A percentile compares a stretch with the other conserved stretches of the same genome.
Evolutionary conservation across 108 stramenopile genomes (phyloP).

Genomic region (Bacterosira constricta): DNA sequence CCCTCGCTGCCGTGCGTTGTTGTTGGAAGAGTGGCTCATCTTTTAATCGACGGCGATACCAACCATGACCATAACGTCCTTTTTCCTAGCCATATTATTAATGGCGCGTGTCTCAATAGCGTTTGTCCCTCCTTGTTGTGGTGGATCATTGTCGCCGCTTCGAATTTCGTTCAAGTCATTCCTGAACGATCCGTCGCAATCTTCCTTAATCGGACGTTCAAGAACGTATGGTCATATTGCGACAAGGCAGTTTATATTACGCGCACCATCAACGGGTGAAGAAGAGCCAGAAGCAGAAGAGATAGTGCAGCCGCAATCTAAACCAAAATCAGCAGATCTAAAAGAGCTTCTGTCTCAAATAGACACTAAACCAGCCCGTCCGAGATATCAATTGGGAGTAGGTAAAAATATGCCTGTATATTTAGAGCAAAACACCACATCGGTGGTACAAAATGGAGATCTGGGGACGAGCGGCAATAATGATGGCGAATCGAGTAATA

Average conservation of each 20-base stretch:
- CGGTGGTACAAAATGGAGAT: not conserved
- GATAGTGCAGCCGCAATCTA: not conserved
- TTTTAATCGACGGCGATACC: not conserved
- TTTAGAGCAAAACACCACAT: not conserved
- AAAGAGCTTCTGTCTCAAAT: constrained; percentile 2
- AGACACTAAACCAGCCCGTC: not conserved
- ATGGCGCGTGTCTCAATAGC: not conserved
- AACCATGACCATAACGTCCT: not conserved
- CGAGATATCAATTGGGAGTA: constrained; percentile 8
- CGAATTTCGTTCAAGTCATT: not conserved
- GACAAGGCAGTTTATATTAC: not conserved
- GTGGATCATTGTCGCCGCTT: not conserved
- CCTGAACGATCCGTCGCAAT: not conserved
- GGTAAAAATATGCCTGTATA: constrained; percentile 1
- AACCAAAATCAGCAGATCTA: not conserved
- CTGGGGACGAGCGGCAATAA: too few relatives aligned
- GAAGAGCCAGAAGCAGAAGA: not conserved
- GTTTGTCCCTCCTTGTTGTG: constrained; percentile 1
- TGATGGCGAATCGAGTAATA: too few relatives aligned
- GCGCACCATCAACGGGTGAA: not conserved
- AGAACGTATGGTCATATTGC: not conserved
- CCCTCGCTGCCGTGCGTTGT: too few relatives aligned
- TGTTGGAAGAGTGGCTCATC: too few relatives aligned
- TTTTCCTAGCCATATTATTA: not conserved
- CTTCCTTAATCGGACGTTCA: not conserved